Conservation (phyloP, 2,329 filamentous ascomycete species). For the Hymenoscyphus occultus region DNA sequence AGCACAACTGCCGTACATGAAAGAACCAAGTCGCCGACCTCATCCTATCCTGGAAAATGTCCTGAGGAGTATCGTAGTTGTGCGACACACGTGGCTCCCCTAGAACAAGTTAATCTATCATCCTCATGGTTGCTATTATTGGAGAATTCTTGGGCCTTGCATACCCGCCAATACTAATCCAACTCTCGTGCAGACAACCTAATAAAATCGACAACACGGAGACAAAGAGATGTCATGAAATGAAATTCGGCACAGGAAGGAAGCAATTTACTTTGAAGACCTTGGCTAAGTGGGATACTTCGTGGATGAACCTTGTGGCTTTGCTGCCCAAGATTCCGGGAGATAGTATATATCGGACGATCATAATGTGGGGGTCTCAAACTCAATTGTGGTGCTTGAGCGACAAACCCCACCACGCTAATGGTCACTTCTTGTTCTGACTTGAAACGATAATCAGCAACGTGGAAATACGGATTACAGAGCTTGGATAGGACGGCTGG, state of each 20-base stretch:
- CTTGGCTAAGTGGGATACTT: constrained; percentile 2
- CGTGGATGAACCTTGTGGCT: constrained; percentile 1
- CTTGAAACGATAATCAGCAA: neutral
- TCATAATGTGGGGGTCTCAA: constrained; percentile 1
- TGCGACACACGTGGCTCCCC: neutral
- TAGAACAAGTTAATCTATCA: constrained; percentile 15
- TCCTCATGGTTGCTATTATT: constrained; percentile 12
- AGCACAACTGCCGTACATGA: constrained; percentile 1
- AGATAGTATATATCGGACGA: neutral
- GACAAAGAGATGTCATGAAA: neutral
- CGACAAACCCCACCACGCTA: neutral
- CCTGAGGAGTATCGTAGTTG: neutral
- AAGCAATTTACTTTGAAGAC: neutral
- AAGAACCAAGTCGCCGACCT: constrained; percentile 18
- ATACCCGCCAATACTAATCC: neutral
- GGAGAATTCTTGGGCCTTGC: constrained; percentile 2
- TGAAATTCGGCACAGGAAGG: neutral
- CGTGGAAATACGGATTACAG: neutral
- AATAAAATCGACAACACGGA: neutral
- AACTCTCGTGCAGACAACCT: neutral
- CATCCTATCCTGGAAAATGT: neutral
- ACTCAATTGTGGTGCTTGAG: neutral
- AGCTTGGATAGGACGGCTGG: neutral
- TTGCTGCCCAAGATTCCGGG: neutral
- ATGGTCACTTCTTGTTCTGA: neutral